Evolutionary conservation across 129 eudicot genomes (phyloP).

Genomic region (Artemisia tridentata): DNA sequence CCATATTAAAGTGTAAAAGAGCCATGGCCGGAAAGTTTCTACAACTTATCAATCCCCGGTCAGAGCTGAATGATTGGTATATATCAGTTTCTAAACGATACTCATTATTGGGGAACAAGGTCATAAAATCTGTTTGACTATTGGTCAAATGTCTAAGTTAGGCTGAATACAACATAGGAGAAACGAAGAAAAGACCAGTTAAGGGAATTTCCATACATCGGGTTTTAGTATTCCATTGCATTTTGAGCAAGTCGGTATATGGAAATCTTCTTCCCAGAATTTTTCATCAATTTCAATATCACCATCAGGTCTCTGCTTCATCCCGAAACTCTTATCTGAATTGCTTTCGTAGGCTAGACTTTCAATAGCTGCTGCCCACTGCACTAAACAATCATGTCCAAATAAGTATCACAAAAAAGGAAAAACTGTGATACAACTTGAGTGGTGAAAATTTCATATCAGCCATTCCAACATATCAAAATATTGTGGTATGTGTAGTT

Average conservation of each 20-base stretch:
- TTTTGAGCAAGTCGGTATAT: constrained; percentile 13
- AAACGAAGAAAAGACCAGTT: too few relatives aligned
- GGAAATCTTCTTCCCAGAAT: constrained; percentile 87
- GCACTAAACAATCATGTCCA: not conserved
- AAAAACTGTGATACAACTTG: not conserved
- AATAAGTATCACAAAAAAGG: too few relatives aligned
- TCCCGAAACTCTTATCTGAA: constrained; percentile 88
- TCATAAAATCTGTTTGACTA: too few relatives aligned
- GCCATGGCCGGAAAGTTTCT: too few relatives aligned
- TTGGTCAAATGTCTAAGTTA: too few relatives aligned
- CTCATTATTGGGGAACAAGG: too few relatives aligned
- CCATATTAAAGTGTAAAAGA: too few relatives aligned
- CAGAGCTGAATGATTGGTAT: too few relatives aligned
- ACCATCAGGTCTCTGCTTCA: constrained; percentile 96
- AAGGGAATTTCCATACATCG: not conserved
- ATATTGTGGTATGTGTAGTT: too few relatives aligned
- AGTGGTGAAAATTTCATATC: not conserved
- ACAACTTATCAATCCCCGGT: too few relatives aligned
- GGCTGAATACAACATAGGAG: too few relatives aligned
- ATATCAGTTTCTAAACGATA: too few relatives aligned
- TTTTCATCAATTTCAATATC: constrained; percentile 96
- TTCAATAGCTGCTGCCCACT: not conserved
- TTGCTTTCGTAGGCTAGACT: not conserved
- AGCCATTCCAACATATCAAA: not conserved
- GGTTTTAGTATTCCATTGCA: not conserved